A percentile compares a stretch with the other conserved stretches of the same genome.
These are phyloP conservation scores for Emydomyces testavorans DNA, from an alignment of 2,329 filamentous ascomycete species.

Conservation along the genomic window DNA sequence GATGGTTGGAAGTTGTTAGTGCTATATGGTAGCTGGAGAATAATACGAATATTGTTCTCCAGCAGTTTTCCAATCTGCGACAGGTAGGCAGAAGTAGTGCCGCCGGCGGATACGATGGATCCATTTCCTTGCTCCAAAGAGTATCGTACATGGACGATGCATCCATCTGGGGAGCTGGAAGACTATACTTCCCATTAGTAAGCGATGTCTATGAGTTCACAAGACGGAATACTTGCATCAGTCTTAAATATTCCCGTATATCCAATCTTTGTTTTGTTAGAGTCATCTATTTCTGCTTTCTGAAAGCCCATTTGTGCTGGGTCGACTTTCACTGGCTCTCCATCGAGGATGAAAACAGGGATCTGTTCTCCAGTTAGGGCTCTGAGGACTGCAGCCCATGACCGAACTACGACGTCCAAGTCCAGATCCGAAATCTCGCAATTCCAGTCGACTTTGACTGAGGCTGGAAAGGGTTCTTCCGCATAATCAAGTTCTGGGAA, in stretches of 20 bases:
- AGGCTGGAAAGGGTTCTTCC: slow-evolving; percentile 2
- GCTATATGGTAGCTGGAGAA: slow-evolving; percentile 13
- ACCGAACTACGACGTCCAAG: slow-evolving; percentile 12
- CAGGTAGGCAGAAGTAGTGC: slow-evolving; percentile 21
- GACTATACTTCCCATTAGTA: slow-evolving; percentile 6
- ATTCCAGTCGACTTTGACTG: slow-evolving; percentile 11
- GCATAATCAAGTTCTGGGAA: slow-evolving; percentile 18
- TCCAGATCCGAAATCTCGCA: slow-evolving; percentile 2
- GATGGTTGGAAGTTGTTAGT: slow-evolving; percentile 33
- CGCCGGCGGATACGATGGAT: slow-evolving; percentile 20
- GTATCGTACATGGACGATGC: slow-evolving; percentile 20
- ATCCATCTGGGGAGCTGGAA: slow-evolving; percentile 6
- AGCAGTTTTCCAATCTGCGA: slow-evolving; percentile 24
- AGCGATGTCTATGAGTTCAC: background rate
- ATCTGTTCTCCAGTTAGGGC: slow-evolving; percentile 25
- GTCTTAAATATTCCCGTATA: slow-evolving; percentile 22
- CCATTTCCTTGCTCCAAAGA: slow-evolving; percentile 20
- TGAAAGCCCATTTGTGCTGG: slow-evolving; percentile 16
- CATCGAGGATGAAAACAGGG: slow-evolving; percentile 26
- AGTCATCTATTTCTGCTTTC: slow-evolving; percentile 15
- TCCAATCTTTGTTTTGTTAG: slow-evolving; percentile 11
- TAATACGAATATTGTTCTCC: slow-evolving; percentile 20
- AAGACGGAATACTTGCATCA: slow-evolving; percentile 14
- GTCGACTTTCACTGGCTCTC: slow-evolving; percentile 22
- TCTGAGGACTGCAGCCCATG: slow-evolving; percentile 25